A percentile compares a stretch with the other conserved stretches of the same genome.
These are phyloP conservation scores for Odontarrhena argentea DNA, from an alignment of 345 rosid species.

Conservation along the genomic window DNA sequence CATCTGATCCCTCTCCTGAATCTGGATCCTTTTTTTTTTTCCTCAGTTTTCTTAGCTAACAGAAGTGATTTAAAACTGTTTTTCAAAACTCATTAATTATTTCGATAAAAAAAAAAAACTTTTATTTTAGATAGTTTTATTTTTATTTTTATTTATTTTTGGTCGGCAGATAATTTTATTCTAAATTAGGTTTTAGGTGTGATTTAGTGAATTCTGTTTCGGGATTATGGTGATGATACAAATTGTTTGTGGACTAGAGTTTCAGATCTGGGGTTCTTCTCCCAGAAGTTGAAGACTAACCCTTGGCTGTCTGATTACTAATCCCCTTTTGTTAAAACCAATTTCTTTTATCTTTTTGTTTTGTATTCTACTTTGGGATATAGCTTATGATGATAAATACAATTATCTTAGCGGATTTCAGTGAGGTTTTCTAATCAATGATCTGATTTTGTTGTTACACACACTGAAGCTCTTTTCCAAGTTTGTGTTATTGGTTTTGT, in stretches of 20 bases:
- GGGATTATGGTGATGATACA: slow-evolving; percentile 67
- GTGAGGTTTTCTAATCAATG: slow-evolving; percentile 67
- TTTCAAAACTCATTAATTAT: no score
- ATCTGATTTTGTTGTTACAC: slow-evolving; percentile 98
- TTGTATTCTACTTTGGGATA: neutral
- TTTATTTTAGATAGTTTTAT: no score
- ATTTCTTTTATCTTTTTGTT: no score
- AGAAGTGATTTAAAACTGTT: no score
- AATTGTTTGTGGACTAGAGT: slow-evolving; percentile 86
- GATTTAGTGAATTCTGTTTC: no score
- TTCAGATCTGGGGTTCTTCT: slow-evolving; percentile 74
- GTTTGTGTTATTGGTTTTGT: no score
- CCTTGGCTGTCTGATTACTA: slow-evolving; percentile 99
- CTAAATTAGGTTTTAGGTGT: no score
- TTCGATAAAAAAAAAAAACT: no score
- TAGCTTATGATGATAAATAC: slow-evolving; percentile 74
- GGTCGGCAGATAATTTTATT: no score
- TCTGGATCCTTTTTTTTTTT: neutral
- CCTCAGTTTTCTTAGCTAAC: no score
- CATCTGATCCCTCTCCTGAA: slow-evolving; percentile 28
- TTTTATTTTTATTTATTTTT: no score
- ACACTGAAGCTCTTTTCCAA: slow-evolving; percentile 69
- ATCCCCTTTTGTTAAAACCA: neutral
- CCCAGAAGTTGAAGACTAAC: slow-evolving; percentile 81
- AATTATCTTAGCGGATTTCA: slow-evolving; percentile 97